phyloP scores from a whole-genome alignment of 768 basidiomycete species.

The Baorangia bicolor region DNA sequence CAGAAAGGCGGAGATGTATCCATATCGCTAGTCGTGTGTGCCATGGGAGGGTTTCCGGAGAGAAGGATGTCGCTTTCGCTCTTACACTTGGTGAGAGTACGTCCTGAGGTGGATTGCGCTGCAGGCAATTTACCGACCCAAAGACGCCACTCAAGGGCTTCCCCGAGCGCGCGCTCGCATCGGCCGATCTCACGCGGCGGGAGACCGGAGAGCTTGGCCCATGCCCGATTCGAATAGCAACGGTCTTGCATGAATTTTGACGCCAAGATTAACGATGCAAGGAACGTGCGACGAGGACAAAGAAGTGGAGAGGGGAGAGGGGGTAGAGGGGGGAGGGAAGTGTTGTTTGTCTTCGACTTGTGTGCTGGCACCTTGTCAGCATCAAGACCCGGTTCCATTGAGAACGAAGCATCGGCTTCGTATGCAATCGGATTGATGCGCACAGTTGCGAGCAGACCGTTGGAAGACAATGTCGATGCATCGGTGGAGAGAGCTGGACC shows the following conservation, averaged over 20 bases:
- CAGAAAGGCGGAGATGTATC: constrained; percentile 1
- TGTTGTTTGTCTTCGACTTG: constrained; percentile 14
- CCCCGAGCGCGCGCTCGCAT: constrained; percentile 86
- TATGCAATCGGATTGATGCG: constrained; percentile 36
- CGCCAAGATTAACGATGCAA: constrained; percentile 85
- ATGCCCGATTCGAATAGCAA: constrained; percentile 90
- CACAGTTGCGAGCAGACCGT: constrained; percentile 43
- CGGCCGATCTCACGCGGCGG: constrained; percentile 81
- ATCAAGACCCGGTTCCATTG: constrained; percentile 14
- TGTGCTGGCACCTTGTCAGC: constrained; percentile 5
- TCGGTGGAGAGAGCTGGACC: constrained; percentile 8
- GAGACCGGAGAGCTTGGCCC: constrained; percentile 92
- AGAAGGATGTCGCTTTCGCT: constrained; percentile 45
- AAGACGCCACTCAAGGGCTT: constrained; percentile 85
- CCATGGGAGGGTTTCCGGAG: neutral
- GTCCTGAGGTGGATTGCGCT: constrained; percentile 33
- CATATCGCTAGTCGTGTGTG: neutral
- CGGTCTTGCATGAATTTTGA: constrained; percentile 93
- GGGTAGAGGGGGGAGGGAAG: constrained; percentile 35
- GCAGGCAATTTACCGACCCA: constrained; percentile 78
- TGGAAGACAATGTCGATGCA: constrained; percentile 3
- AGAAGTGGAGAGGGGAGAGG: constrained; percentile 75
- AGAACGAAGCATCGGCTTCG: constrained; percentile 17
- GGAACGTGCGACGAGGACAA: constrained; percentile 86
- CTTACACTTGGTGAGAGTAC: constrained; percentile 47